phyloP scores from a whole-genome alignment of 495 filamentous ascomycete species.

The Hypoxylon lenormandii region DNA sequence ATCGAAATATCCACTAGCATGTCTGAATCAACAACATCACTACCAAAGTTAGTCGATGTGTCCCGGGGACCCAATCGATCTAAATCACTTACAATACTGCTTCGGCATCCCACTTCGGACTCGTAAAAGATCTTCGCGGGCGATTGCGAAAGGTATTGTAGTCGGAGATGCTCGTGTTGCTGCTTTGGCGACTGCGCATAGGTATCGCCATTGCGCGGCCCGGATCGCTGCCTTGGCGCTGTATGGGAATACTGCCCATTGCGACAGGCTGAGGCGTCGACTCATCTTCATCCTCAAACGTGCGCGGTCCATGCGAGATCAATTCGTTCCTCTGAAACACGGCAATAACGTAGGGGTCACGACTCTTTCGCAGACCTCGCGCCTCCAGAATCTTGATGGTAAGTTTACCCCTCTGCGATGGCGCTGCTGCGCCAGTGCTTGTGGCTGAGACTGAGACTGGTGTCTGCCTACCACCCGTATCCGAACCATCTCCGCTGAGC shows the following conservation, averaged over 20 bases:
- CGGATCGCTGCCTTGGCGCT: slow-evolving; percentile 76
- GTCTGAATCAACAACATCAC: slow-evolving; percentile 93
- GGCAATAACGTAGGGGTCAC: slow-evolving; percentile 93
- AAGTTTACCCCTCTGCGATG: slow-evolving; percentile 86
- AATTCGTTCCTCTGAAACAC: slow-evolving; percentile 97
- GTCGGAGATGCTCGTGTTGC: slow-evolving; percentile 83
- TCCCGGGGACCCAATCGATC: slow-evolving; percentile 21
- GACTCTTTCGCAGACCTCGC: slow-evolving; percentile 80
- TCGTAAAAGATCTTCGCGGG: slow-evolving; percentile 73
- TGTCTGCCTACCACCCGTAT: slow-evolving; percentile 57
- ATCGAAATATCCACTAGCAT: slow-evolving; percentile 93
- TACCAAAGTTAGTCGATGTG: slow-evolving; percentile 60
- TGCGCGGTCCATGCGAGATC: slow-evolving; percentile 84
- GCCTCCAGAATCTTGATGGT: slow-evolving; percentile 88
- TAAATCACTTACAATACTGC: slow-evolving; percentile 84
- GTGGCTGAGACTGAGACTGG: slow-evolving; percentile 47
- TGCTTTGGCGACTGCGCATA: slow-evolving; percentile 94
- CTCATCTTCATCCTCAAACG: slow-evolving; percentile 64
- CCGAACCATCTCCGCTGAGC: slow-evolving; percentile 53
- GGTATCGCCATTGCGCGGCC: slow-evolving; percentile 92
- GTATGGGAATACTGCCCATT: slow-evolving; percentile 71
- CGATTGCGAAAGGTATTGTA: slow-evolving; percentile 74
- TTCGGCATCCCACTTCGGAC: slow-evolving; percentile 95
- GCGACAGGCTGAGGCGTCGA: slow-evolving; percentile 49
- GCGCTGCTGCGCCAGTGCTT: slow-evolving; percentile 67